These are phyloP conservation scores for Cicer cuneatum DNA, from an alignment of 306 rosid genomes.

Conservation along the genomic window DNA sequence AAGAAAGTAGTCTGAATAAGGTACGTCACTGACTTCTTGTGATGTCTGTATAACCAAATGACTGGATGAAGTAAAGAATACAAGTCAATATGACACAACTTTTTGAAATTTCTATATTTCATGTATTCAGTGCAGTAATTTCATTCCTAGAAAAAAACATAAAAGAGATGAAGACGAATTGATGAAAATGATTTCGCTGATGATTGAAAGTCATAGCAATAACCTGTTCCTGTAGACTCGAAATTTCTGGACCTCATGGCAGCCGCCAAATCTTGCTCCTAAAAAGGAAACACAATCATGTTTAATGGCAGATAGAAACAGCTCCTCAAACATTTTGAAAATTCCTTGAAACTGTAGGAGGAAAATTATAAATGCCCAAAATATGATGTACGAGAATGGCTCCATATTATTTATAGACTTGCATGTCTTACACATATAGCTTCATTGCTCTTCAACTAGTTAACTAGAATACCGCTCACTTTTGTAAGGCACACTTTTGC, in stretches of 20 bases:
- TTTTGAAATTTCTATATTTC: neutral
- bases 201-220: constrained; percentile 21
- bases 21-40: constrained; percentile 90
- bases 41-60: constrained; percentile 89
- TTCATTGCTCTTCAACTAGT: constrained; percentile 31
- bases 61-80: constrained; percentile 57
- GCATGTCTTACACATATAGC: constrained; percentile 24
- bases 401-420: neutral
- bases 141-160: constrained; percentile 1
- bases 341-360: neutral
- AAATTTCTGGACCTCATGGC: constrained; percentile 83
- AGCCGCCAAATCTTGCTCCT: constrained; percentile 89
- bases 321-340: constrained; percentile 22
- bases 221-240: constrained; percentile 82
- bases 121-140: neutral
- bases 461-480: neutral
- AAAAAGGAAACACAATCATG: constrained; percentile 45
- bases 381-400: constrained; percentile 12
- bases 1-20: constrained; percentile 85
- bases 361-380: constrained; percentile 12
- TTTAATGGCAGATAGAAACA: constrained; percentile 9
- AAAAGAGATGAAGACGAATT: constrained; percentile 18
- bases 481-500: neutral
- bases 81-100: constrained; percentile 41
- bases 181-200: constrained; percentile 13